Evolutionary conservation across 2,329 filamentous ascomycete species (phyloP).

Genomic region (Cercospora berteroae): DNA sequence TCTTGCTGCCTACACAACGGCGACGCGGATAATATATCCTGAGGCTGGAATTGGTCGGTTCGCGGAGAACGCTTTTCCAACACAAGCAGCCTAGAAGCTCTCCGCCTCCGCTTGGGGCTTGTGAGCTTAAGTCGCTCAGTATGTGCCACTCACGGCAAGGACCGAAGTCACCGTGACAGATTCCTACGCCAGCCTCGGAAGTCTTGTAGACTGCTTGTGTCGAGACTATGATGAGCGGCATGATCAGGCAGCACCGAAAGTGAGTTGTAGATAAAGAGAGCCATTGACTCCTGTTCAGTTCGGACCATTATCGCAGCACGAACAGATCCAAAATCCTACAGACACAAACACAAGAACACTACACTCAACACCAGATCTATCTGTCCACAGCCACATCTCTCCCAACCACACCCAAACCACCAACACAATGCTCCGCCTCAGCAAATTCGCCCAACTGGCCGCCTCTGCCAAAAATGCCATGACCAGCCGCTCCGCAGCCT

Average conservation of each 20-base stretch:
- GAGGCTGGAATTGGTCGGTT: conserved; percentile 8
- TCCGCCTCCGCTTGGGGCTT: background rate
- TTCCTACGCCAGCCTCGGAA: conserved; percentile 3
- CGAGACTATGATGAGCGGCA: background rate
- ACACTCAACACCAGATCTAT: background rate
- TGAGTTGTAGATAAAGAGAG: conserved; percentile 3
- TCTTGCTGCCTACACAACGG: conserved; percentile 9
- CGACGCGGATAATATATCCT: background rate
- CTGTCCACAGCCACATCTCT: background rate
- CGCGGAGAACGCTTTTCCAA: conserved; percentile 1
- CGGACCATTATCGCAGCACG: background rate
- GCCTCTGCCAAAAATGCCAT: conserved; percentile 26
- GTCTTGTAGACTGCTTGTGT: background rate
- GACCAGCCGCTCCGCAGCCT: conserved; percentile 19
- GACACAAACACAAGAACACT: background rate
- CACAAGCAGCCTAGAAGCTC: conserved; percentile 1
- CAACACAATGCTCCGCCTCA: conserved; percentile 23
- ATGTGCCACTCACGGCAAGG: conserved; percentile 1
- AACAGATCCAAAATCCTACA: background rate
- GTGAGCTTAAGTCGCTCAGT: background rate
- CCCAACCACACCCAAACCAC: background rate
- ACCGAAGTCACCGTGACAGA: conserved; percentile 4
- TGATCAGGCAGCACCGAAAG: conserved; percentile 3
- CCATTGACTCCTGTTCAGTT: background rate
- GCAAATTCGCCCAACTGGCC: conserved; percentile 24